A percentile compares a stretch with the other conserved stretches of the same genome.
phyloP scores from a whole-genome alignment of 306 rosid genomes.

The Psophocarpus tetragonolobus region DNA sequence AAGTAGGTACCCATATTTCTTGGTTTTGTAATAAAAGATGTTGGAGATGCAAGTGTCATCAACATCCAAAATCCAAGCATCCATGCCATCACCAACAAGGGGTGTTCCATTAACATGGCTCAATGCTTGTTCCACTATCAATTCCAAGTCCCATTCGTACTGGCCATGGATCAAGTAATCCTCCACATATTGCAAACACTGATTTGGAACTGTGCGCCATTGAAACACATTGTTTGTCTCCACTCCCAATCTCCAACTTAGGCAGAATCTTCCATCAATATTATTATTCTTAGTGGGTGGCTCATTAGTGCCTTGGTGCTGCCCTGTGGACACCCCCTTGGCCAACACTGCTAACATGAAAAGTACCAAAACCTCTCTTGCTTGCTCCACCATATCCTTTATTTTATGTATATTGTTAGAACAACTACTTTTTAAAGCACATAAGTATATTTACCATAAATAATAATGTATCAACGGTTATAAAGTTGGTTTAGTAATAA shows the following conservation, averaged over 20 bases:
- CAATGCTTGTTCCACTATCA: conserved; percentile 48
- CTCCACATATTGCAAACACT: conserved; percentile 50
- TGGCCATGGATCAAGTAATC: conserved; percentile 69
- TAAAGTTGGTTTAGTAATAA: too few species aligned
- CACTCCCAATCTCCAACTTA: conserved; percentile 83
- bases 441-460: too few species aligned
- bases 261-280: conserved; percentile 37
- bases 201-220: conserved; percentile 74
- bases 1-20: conserved; percentile 80
- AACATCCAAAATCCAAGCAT: conserved; percentile 81
- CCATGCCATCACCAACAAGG: conserved; percentile 27
- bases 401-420: too few species aligned
- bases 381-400: too few species aligned
- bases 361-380: too few species aligned
- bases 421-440: too few species aligned
- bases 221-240: conserved; percentile 66
- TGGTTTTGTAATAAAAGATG: conserved; percentile 55
- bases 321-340: too few species aligned
- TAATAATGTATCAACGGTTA: too few species aligned
- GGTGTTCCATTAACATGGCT: conserved; percentile 32
- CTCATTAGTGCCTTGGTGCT: too few species aligned
- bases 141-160: conserved; percentile 54
- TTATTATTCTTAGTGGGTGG: too few species aligned
- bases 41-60: conserved; percentile 87
- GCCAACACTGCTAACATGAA: too few species aligned